Evolutionary conservation across 176 grass and related monocot genomes (phyloP).

Genomic region (Carex cristatella): DNA sequence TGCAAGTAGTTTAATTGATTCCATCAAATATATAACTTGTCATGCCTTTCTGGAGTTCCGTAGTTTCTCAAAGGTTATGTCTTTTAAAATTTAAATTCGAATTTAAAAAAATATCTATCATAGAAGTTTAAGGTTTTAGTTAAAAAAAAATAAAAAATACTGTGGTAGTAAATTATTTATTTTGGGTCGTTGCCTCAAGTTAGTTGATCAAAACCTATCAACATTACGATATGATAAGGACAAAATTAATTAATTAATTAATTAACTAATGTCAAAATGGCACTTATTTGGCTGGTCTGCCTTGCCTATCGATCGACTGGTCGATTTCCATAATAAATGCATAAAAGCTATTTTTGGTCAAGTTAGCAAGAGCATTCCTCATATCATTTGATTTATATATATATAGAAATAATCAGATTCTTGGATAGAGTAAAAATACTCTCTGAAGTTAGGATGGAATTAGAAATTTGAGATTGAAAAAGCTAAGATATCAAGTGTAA

Average conservation of each 20-base stretch:
- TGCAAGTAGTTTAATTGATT: neutral
- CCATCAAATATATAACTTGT: neutral
- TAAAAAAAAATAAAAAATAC: neutral
- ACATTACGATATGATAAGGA: neutral
- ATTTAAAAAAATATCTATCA: neutral
- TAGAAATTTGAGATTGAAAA: no score
- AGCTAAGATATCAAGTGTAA: no score
- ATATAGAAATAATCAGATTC: neutral
- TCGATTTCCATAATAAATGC: neutral
- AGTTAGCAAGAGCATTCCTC: neutral
- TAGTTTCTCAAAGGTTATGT: neutral
- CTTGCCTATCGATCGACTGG: neutral
- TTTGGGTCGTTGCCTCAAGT: neutral
- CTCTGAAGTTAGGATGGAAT: neutral
- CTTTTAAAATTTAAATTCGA: neutral
- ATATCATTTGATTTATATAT: neutral
- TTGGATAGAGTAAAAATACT: neutral
- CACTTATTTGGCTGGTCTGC: neutral
- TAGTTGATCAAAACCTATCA: slow-evolving; percentile 9
- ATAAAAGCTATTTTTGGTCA: neutral
- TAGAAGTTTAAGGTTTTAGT: neutral
- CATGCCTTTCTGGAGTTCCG: neutral
- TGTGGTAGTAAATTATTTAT: neutral
- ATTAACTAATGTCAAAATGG: neutral
- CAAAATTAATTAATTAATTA: neutral